phyloP scores from a whole-genome alignment of 257 asterid species.

The Forsythia suspensa region DNA sequence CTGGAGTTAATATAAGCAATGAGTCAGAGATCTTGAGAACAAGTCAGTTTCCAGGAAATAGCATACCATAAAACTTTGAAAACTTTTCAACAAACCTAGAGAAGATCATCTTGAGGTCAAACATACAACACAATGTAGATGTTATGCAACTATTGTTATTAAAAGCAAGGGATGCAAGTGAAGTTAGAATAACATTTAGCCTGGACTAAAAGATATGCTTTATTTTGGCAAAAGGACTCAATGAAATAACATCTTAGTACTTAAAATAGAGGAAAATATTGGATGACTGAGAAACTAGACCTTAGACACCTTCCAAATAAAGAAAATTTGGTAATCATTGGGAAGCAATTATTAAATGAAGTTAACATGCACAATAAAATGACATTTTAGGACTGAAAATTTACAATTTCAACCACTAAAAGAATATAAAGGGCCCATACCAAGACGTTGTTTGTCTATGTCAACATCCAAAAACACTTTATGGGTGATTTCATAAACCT shows the following conservation, averaged over 20 bases:
- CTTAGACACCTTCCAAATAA: background rate
- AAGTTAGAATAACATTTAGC: background rate
- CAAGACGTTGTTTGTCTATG: conserved; percentile 84
- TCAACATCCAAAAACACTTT: conserved; percentile 95
- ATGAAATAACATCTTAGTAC: background rate
- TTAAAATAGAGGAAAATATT: background rate
- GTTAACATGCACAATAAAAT: background rate
- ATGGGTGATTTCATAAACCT: conserved; percentile 70
- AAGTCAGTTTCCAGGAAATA: background rate
- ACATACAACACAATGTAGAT: background rate
- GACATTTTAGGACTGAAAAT: background rate
- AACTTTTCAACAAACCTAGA: background rate
- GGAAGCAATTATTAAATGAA: background rate
- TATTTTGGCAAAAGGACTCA: background rate
- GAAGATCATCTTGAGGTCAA: background rate
- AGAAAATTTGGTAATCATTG: background rate
- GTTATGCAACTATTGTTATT: background rate
- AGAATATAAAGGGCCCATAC: conserved; percentile 30
- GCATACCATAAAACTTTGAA: background rate
- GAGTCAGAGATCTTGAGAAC: background rate
- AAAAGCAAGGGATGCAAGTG: background rate
- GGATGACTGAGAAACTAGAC: background rate
- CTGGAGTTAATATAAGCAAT: background rate
- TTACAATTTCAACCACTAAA: background rate
- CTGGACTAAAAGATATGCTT: background rate